Base-by-base conservation (phyloP, 2,329 filamentous ascomycete genomes). In the Colletotrichum sansevieriae region DNA sequence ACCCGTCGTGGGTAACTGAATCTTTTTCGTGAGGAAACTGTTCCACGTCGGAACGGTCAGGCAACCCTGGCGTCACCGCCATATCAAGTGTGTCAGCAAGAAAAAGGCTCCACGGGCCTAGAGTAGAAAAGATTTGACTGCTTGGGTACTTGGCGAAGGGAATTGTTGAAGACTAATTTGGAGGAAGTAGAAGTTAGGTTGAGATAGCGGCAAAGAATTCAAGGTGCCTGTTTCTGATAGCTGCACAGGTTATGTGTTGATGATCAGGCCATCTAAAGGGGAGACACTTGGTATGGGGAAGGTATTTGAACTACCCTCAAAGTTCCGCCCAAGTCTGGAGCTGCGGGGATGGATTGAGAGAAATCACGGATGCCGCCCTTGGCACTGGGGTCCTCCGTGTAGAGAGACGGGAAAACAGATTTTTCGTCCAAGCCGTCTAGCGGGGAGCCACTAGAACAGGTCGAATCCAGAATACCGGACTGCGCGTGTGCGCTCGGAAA, bases 11-110 rank as follows among this genome's bases (percentile, higher is more conserved):
- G n/a, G 68, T 59, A 8, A 70, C 66, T 0, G 65, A 68, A 18
- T 70, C 58, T 51, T 78, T 77, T 43, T 76, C 75, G 8, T 71
- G 70, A 10, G 71, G 56, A 29, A 61, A 57, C 2, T 71, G 71
- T 70, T 78, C 76, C 13, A 77, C 43, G 13, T 78, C 76, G 33
- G 63, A 67, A 22, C 33, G 62, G 33, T 67, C 63, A 29, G 58
- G 65, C 20, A 47, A 66, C 9, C 29, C 10, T 7, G 66, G 52
- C 15, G 56, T 63, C 3, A 52, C 29, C 55, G 65, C 52, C 72
- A 75, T 75, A 9, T 60, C 49, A 39, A n/a, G 25, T 29, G 7
- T 18, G 11, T 12, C 18, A 12, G 1, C 5, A 39, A 29, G 1
- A 5, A 22, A 20, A 54, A 37, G 4, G 25, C 25, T 29, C 4